A percentile compares a stretch with the other conserved stretches of the same genome.
These are phyloP conservation scores for Yamadazyma diospyri DNA, from an alignment of 1,139 yeast genomes.

Conservation along the genomic window DNA sequence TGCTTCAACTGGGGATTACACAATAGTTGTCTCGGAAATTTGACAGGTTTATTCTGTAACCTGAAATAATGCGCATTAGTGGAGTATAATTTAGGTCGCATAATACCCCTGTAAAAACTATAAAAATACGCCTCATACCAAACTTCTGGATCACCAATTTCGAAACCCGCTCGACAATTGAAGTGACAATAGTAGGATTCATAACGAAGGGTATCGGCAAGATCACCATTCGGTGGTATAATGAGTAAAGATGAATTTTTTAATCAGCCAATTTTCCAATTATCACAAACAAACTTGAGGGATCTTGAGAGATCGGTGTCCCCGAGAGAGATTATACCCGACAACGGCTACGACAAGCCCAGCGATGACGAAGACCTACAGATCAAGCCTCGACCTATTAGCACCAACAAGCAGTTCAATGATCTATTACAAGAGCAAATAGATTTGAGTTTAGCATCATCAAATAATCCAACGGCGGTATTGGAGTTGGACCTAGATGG, in stretches of 20 bases:
- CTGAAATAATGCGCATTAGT: slow-evolving; percentile 1
- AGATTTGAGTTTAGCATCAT: slow-evolving; percentile 55
- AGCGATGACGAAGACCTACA: slow-evolving; percentile 3
- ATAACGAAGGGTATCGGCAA: too few species aligned
- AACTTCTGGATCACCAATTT: too few species aligned
- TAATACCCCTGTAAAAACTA: slow-evolving; percentile 1
- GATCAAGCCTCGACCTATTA: slow-evolving; percentile 4
- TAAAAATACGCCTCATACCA: not conserved
- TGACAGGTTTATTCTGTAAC: too few species aligned
- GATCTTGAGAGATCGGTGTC: slow-evolving; percentile 30
- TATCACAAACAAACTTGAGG: slow-evolving; percentile 20
- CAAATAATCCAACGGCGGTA: slow-evolving; percentile 75
- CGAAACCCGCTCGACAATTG: too few species aligned
- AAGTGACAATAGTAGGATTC: too few species aligned
- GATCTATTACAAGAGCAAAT: slow-evolving; percentile 39
- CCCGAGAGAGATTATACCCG: slow-evolving; percentile 20
- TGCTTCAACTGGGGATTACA: too few species aligned
- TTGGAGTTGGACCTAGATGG: slow-evolving; percentile 83
- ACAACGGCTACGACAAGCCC: slow-evolving; percentile 3
- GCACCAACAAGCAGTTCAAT: slow-evolving; percentile 7
- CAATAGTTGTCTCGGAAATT: too few species aligned
- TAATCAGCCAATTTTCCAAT: slow-evolving; percentile 23
- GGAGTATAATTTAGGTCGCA: slow-evolving; percentile 1
- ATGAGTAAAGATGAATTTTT: slow-evolving; percentile 16
- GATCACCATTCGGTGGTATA: too few species aligned